Percentiles rank a stretch among this genome's conserved stretches.
These are phyloP conservation scores for Glarea lozoyensis DNA, from an alignment of 495 filamentous ascomycete genomes.

Conservation along the genomic window DNA sequence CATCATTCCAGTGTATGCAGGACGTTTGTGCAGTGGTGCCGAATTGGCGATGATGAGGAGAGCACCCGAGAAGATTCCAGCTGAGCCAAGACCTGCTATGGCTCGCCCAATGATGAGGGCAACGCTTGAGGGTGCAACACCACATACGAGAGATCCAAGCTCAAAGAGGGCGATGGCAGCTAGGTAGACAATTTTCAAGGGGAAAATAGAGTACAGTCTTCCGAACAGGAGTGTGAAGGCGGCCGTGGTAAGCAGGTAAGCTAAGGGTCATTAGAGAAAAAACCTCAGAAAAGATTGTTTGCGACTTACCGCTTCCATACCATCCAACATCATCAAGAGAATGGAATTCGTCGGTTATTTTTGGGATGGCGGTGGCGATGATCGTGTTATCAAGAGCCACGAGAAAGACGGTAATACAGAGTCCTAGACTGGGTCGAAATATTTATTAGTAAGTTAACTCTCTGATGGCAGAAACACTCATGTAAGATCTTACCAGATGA, in stretches of 20 bases:
- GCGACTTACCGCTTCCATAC: slow-evolving; percentile 31
- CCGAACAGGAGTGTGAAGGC: slow-evolving; percentile 44
- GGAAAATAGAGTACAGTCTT: slow-evolving; percentile 18
- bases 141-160: slow-evolving; percentile 44
- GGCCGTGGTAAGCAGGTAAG: slow-evolving; percentile 62
- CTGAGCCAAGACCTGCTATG: slow-evolving; percentile 41
- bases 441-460: no score
- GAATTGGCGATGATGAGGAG: slow-evolving; percentile 51
- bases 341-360: slow-evolving; percentile 36
- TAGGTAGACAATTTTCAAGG: slow-evolving; percentile 30
- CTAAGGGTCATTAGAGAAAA: slow-evolving; percentile 11
- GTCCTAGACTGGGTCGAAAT: no score
- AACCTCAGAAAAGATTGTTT: not conserved
- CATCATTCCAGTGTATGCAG: slow-evolving; percentile 53
- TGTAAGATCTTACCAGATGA: no score
- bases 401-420: no score
- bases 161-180: slow-evolving; percentile 32
- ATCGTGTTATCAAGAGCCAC: no score
- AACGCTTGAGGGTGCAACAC: slow-evolving; percentile 40
- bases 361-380: no score
- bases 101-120: slow-evolving; percentile 49
- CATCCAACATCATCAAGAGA: slow-evolving; percentile 34
- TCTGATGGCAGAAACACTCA: no score
- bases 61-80: slow-evolving; percentile 26
- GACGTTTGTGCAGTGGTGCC: slow-evolving; percentile 61